A percentile compares a stretch with the other conserved stretches of the same genome.
Conservation (phyloP, 768 basidiomycete species). For the Clathrus columnatus region DNA sequence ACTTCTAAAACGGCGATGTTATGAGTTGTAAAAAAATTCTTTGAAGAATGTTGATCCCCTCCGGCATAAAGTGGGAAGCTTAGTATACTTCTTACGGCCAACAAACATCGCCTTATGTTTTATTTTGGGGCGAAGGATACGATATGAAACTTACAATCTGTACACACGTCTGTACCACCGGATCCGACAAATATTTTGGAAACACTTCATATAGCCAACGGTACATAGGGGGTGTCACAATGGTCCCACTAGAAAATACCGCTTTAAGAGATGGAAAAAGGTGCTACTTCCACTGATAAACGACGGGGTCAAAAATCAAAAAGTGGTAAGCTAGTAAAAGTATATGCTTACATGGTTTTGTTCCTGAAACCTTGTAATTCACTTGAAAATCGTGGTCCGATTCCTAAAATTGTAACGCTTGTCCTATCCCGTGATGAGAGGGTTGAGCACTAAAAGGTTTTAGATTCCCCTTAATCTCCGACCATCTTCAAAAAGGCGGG, state of each 20-base stretch:
- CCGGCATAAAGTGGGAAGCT: conserved; percentile 52
- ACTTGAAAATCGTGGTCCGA: conserved; percentile 57
- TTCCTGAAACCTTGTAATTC: conserved; percentile 49
- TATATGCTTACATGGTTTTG: conserved; percentile 39
- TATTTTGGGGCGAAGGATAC: not conserved
- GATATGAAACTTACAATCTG: conserved; percentile 51
- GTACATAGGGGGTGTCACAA: conserved; percentile 58
- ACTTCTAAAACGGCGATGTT: conserved; percentile 37
- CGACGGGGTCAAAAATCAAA: not conserved
- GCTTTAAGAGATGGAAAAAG: conserved; percentile 49
- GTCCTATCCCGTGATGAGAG: conserved; percentile 22
- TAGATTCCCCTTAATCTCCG: conserved; percentile 41
- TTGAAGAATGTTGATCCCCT: conserved; percentile 37
- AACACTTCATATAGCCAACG: conserved; percentile 58
- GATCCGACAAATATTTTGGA: conserved; percentile 42
- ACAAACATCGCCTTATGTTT: too few relatives aligned
- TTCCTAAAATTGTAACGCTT: conserved; percentile 34
- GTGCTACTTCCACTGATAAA: conserved; percentile 40
- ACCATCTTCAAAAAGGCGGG: conserved; percentile 47
- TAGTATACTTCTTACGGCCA: conserved; percentile 46
- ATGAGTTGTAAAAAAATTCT: not conserved
- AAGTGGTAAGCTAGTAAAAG: not conserved
- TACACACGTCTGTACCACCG: conserved; percentile 67
- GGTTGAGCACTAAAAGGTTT: conserved; percentile 15
- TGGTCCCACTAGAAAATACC: conserved; percentile 50